phyloP scores from a whole-genome alignment of 768 basidiomycete genomes.

The Auriculariales sp. region DNA sequence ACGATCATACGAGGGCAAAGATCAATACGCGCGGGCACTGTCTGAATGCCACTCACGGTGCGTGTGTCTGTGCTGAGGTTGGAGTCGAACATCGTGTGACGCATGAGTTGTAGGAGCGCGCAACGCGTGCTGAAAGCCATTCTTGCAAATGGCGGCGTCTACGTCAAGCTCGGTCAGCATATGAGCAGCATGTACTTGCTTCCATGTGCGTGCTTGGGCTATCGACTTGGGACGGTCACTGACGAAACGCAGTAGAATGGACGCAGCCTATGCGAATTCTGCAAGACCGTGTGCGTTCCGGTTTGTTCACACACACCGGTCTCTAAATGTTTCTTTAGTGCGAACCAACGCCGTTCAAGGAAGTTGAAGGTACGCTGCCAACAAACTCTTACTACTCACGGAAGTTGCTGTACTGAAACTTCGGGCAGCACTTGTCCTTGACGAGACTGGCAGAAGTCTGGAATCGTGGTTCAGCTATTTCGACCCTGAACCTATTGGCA shows the following conservation, averaged over 20 bases:
- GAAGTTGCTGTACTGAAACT: conserved; percentile 73
- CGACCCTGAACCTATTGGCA: conserved; percentile 78
- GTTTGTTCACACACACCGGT: too few species aligned
- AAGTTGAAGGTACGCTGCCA: conserved; percentile 34
- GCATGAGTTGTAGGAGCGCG: neutral
- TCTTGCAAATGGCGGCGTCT: conserved; percentile 37
- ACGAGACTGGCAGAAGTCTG: conserved; percentile 64
- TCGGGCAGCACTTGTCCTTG: conserved; percentile 56
- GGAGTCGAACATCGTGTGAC: neutral
- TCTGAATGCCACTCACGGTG: conserved; percentile 77
- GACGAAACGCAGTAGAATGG: conserved; percentile 37
- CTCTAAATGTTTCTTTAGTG: too few species aligned
- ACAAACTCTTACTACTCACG: conserved; percentile 37
- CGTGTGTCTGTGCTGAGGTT: too few species aligned
- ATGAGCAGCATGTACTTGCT: conserved; percentile 48
- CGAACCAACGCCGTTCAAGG: conserved; percentile 71
- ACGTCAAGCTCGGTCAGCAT: conserved; percentile 84
- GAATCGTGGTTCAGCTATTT: conserved; percentile 74
- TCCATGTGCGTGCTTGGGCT: conserved; percentile 1
- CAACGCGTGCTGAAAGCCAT: neutral
- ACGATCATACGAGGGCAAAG: conserved; percentile 32
- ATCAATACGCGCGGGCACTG: conserved; percentile 36
- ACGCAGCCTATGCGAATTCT: conserved; percentile 40
- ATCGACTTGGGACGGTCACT: conserved; percentile 10
- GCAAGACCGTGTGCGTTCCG: too few species aligned